Conservation (phyloP, 495 filamentous ascomycete genomes). For the Penicillium macrosclerotiorum region DNA sequence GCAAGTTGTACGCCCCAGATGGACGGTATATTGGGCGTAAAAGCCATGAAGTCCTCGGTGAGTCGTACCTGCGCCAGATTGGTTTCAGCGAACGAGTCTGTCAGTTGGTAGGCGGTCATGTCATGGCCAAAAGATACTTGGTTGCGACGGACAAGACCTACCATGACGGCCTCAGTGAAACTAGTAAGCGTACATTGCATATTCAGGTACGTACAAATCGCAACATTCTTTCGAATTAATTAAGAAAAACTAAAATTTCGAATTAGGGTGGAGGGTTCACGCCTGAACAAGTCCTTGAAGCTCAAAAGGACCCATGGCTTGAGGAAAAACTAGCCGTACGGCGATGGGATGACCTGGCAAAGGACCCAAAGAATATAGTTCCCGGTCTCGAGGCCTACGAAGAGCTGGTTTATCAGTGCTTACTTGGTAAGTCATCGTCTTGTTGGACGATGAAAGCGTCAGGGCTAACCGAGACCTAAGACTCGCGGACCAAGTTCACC, state of each 20-base stretch:
- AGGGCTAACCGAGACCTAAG: neutral
- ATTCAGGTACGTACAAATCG: constrained; percentile 27
- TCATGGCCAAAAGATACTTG: constrained; percentile 43
- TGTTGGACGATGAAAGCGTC: no score
- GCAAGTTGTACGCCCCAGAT: constrained; percentile 17
- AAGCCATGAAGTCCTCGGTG: constrained; percentile 40
- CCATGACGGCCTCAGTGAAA: constrained; percentile 35
- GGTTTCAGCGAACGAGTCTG: constrained; percentile 40
- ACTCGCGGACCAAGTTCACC: constrained; percentile 15
- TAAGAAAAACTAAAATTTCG: neutral
- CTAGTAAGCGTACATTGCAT: constrained; percentile 34
- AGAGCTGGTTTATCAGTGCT: constrained; percentile 19
- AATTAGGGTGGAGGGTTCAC: constrained; percentile 33
- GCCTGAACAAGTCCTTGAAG: constrained; percentile 25
- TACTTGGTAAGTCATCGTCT: constrained; percentile 13
- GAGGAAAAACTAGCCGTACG: constrained; percentile 34
- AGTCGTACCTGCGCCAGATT: constrained; percentile 32
- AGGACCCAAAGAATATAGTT: constrained; percentile 25
- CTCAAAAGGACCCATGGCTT: constrained; percentile 28
- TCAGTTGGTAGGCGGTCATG: constrained; percentile 39
- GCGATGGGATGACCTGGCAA: constrained; percentile 41
- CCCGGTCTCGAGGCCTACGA: constrained; percentile 22
- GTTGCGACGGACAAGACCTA: constrained; percentile 37
- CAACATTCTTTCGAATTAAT: neutral
- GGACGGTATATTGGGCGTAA: constrained; percentile 33